Evolutionary conservation across 2,329 filamentous ascomycete genomes (phyloP).

Genomic region (Penicillium olsonii): DNA sequence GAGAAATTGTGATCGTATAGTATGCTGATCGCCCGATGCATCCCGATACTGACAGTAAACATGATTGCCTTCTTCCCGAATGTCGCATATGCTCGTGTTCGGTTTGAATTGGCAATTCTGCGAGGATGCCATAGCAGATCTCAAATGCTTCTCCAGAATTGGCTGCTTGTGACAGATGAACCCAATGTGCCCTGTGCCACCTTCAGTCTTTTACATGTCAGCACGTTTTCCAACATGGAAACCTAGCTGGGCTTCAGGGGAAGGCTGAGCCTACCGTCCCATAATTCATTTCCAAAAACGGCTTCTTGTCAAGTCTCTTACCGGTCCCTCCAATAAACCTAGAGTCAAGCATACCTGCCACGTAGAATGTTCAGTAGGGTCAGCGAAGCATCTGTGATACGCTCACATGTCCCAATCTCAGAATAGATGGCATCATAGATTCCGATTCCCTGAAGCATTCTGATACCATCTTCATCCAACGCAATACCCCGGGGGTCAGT

Average conservation of each 20-base stretch:
- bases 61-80: conserved; percentile 16
- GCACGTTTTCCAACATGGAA: no score
- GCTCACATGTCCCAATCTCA: conserved; percentile 31
- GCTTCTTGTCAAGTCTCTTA: conserved; percentile 17
- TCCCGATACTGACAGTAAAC: conserved; percentile 13
- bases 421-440: conserved; percentile 29
- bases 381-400: not conserved
- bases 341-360: conserved; percentile 23
- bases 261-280: conserved; percentile 16
- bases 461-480: conserved; percentile 37
- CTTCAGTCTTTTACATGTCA: conserved; percentile 20
- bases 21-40: not conserved
- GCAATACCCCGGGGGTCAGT: conserved; percentile 37
- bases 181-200: conserved; percentile 32
- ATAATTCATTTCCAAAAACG: conserved; percentile 28
- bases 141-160: conserved; percentile 27
- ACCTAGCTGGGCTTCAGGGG: no score
- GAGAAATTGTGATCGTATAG: conserved; percentile 29
- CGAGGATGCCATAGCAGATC: conserved; percentile 12
- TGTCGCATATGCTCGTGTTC: conserved; percentile 15
- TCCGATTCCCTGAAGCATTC: conserved; percentile 31
- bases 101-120: conserved; percentile 18
- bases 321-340: conserved; percentile 28
- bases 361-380: not conserved
- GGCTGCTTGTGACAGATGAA: conserved; percentile 35